Conservation (phyloP, 2,329 filamentous ascomycete genomes). For the Ophiostoma fasciatum region DNA sequence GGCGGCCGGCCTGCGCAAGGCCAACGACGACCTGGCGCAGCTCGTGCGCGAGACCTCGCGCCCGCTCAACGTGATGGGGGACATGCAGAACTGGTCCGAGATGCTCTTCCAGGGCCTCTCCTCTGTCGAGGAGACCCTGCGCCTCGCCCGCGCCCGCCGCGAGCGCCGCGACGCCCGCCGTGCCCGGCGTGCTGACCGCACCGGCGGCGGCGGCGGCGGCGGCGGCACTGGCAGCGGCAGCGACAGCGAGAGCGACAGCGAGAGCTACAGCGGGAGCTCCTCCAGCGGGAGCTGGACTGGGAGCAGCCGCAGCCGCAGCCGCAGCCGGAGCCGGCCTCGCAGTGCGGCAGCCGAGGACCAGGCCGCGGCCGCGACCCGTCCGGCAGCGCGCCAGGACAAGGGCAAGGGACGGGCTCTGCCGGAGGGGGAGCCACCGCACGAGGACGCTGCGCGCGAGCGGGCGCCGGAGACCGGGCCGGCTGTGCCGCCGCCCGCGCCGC, state of each 20-base stretch:
- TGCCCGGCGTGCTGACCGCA: conserved; percentile 4
- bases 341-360: conserved; percentile 4
- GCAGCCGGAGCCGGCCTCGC: conserved; percentile 13
- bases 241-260: conserved; percentile 14
- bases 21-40: conserved; percentile 50
- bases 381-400: neutral
- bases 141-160: conserved; percentile 30
- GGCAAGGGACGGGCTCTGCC: no score
- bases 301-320: conserved; percentile 4
- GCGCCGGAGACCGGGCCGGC: no score
- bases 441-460: no score
- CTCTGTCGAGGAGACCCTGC: conserved; percentile 48
- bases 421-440: no score
- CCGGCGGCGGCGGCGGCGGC: neutral
- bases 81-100: conserved; percentile 81
- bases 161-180: conserved; percentile 6
- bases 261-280: conserved; percentile 16
- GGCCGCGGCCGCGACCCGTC: conserved; percentile 15
- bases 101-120: conserved; percentile 56
- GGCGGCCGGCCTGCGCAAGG: conserved; percentile 42
- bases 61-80: conserved; percentile 61
- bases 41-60: conserved; percentile 47
- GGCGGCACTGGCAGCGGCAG: neutral
- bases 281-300: conserved; percentile 12
- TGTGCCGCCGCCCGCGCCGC: no score